These are phyloP conservation scores for Fusarium tricinctum DNA, from an alignment of 2,329 filamentous ascomycete genomes.

Conservation along the genomic window DNA sequence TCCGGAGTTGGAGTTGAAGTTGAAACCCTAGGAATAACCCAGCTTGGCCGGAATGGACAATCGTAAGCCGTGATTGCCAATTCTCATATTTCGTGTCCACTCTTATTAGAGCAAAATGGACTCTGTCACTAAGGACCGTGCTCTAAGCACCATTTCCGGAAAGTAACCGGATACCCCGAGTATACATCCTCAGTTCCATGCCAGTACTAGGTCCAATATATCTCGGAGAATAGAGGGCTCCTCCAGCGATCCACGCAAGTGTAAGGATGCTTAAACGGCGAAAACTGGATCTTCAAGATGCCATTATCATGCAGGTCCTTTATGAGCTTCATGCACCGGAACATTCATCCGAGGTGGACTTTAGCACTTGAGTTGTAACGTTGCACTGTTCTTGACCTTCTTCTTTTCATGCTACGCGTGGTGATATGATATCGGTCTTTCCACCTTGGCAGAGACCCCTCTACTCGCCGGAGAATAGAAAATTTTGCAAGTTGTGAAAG, in stretches of 20 bases:
- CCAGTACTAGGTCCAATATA: conserved; percentile 6
- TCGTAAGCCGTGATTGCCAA: conserved; percentile 11
- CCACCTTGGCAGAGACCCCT: background rate
- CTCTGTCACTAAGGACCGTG: conserved; percentile 14
- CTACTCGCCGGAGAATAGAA: background rate
- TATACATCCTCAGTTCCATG: conserved; percentile 15
- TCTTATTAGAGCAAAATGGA: conserved; percentile 10
- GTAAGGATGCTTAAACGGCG: conserved; percentile 15
- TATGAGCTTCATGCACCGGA: conserved; percentile 18
- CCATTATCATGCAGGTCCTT: conserved; percentile 23
- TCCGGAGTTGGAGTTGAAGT: background rate
- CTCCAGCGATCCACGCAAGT: conserved; percentile 2
- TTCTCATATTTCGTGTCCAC: conserved; percentile 11
- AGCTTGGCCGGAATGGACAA: conserved; percentile 4
- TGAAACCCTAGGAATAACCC: conserved; percentile 5
- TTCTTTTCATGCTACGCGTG: conserved; percentile 2
- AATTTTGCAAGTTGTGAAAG: background rate
- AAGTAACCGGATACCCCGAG: conserved; percentile 12
- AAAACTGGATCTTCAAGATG: conserved; percentile 15
- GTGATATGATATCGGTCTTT: conserved; percentile 14
- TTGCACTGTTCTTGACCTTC: conserved; percentile 21
- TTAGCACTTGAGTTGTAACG: conserved; percentile 24
- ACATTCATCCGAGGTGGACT: conserved; percentile 8
- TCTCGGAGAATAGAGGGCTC: conserved; percentile 15
- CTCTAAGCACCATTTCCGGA: conserved; percentile 8